Base-by-base conservation (phyloP, 257 asterid species). In the Solanum arcanum region DNA sequence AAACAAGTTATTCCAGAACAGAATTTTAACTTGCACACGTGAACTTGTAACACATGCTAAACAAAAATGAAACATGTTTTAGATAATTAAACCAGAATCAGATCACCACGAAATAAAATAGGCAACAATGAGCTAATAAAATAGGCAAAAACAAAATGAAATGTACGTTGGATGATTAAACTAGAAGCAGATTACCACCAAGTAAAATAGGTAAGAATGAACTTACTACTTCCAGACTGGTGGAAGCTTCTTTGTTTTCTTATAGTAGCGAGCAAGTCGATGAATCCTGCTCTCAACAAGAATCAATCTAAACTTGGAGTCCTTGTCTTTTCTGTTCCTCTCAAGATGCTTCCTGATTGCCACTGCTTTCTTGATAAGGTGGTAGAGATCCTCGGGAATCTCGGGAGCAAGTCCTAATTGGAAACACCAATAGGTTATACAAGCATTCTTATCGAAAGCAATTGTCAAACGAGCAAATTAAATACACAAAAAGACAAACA, bases 231-330 rank as follows among this genome's bases (percentile, higher is more conserved):
- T 90, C 92, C 92, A 90, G 85, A 87, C 90, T 14, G 92, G 92
- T 13, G 92, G 92, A 56, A 90, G 92, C 91, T 90, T 90, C 91
- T 90, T 90, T 16, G 92, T 90, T 46, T 90, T 90, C 90, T 90
- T 90, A 62, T 90, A 90, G 91, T 90, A 90, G 49, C 92, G 91
- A 83, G 91, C 92, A 52, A 89, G 91, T 9, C 91, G 88, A 68
- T 90, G 90, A 39, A 90, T 89, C 56, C 92, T 90, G 91, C 92
- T 90, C 82, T 90, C 92, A 6, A 90, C 92, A 29, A 90, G 92
- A 62, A 90, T 90, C 92, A 90, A 49, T 72, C 92, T 87, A 35
- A 90, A 90, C 85, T 90, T 90, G 68, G 91, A 89, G 42, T 90
- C 92, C 86, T 90, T 90, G 76, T 90, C 92, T 75, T 90, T 90